Base-by-base conservation (phyloP, 495 filamentous ascomycete species). In the Elaphomyces granulatus region DNA sequence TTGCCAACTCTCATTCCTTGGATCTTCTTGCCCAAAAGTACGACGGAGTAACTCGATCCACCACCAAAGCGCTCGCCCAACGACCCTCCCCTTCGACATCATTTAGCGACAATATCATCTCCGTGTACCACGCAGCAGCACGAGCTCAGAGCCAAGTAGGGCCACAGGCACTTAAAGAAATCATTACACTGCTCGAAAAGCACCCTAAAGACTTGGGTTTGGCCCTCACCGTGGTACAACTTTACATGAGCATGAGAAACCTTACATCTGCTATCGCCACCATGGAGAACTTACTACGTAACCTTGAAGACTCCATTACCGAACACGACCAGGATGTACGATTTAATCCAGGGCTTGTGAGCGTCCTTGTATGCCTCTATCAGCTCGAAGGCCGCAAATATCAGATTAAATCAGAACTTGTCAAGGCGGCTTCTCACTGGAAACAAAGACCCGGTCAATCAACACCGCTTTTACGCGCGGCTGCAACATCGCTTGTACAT, bases 391-490 rank as follows among this genome's bases (percentile, higher is more conserved):
- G 79, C 39, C 83, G 87, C n/a, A 82, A 77, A 41, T 53, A 71
- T 16, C 77, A 82, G 30, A 74, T 82, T 45, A 80, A 78, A 38
- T 58, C 63, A 1, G 74, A 86, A 45, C 66, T 96, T 15, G 75
- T 77, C 41, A 82, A 81, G 61, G 87, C 90, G 6, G 87, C 85
- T 3, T 60, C 71, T 8, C 80, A 92, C 63, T 96, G 92, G 92
- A 68, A 61, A 15, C 59, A 62, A 23, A 67, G 68, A 44, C 54
- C 68, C 9, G 32, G 26, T 31, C 45, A 67, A 15, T 62, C 70
- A 3, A 59, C 42, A 7, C 63, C 76, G 0, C 73, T 98, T 15
- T 70, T 94, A 38, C 77, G 74, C 21, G 84, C 86, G 35, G 84
- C 88, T 2, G 87, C 80, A 12, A 67, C 75, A 30, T 77, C 82